Evolutionary conservation across 1,139 yeast genomes (phyloP), one percentile per base, ranked within the genome.

Genomic region (Yamadazyma oceani): DNA sequence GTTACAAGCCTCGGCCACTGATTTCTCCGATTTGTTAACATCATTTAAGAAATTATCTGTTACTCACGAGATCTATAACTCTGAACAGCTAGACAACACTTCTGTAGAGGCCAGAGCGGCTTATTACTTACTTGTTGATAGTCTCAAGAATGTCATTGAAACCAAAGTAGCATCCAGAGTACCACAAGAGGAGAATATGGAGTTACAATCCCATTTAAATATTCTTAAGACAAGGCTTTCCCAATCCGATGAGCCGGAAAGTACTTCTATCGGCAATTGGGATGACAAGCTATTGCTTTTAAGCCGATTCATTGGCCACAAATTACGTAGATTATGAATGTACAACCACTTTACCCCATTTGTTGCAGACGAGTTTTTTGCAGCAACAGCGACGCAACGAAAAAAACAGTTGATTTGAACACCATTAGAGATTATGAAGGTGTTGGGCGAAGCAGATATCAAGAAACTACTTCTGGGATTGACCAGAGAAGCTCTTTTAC

Each of bases 401-500:
- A n/a, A n/a, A n/a, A n/a, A n/a, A n/a, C n/a, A n/a, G n/a, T n/a
- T n/a, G n/a, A n/a, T n/a, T n/a, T n/a, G n/a, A n/a, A n/a, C n/a
- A n/a, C n/a, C n/a, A n/a, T n/a, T n/a, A n/a, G n/a, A n/a, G n/a
- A n/a, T n/a, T 5, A 29, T 29, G 32, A 29, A 19, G 25, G 12
- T 29, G 5, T 12, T 29, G 5, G 10, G 14, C 4, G 32, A 29
- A 29, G 10, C 5, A n/a, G 17, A 29, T 16, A 29, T 17, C 10
- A 6, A 9, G 7, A 19, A 29, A 11, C n/a, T 29, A 8, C 32
- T 29, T 17, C 24, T 26, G 10, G 8, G 21, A 3, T 8, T 42
- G 6, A 34, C 36, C 26, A 49, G 41, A 26, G 44, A 53, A 3
- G 35, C 57, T 5, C 44, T 67, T 10, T 42, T 60, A 9, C 22